Evolutionary conservation across 805 yeast genomes (phyloP).

Genomic region (Diddensiella caesifluorescens): DNA sequence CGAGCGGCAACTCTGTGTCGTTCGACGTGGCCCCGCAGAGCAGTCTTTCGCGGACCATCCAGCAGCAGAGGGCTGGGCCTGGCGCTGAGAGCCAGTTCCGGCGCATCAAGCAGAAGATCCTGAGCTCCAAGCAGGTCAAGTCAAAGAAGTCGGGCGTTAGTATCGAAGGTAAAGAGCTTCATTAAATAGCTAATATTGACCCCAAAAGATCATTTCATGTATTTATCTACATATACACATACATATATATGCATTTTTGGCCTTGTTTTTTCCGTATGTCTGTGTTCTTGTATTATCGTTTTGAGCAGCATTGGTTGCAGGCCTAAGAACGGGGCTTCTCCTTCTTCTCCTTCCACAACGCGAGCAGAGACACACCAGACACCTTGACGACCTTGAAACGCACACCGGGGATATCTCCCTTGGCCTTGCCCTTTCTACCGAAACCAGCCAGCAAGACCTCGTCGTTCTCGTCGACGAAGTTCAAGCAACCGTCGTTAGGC

Average conservation of each 20-base stretch:
- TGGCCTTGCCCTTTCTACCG: constrained; percentile 99
- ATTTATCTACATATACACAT: constrained; percentile 4
- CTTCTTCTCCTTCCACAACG: constrained; percentile 99
- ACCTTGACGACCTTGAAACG: constrained; percentile 99
- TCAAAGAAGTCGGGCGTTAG: constrained; percentile 66
- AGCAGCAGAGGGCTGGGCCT: constrained; percentile 49
- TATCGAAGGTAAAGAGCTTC: constrained; percentile 53
- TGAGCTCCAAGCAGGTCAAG: constrained; percentile 43
- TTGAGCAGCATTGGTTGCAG: no score
- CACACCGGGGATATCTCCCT: constrained; percentile 99
- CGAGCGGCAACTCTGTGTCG: constrained; percentile 83
- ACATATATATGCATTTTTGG: no score
- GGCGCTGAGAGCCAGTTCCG: constrained; percentile 76
- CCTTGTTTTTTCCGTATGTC: no score
- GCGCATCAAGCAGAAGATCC: constrained; percentile 58
- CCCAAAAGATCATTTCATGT: no score
- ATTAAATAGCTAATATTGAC: background rate
- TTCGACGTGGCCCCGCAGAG: constrained; percentile 87
- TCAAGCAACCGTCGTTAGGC: constrained; percentile 99
- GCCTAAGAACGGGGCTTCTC: constrained; percentile 99
- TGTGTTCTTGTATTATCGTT: no score
- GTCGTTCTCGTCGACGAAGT: constrained; percentile 99
- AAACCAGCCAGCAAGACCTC: constrained; percentile 99
- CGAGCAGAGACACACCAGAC: constrained; percentile 98
- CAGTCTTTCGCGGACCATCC: constrained; percentile 25